These are phyloP conservation scores for Theobroma grandiflorum DNA, from an alignment of 441 rosid species.

Conservation along the genomic window DNA sequence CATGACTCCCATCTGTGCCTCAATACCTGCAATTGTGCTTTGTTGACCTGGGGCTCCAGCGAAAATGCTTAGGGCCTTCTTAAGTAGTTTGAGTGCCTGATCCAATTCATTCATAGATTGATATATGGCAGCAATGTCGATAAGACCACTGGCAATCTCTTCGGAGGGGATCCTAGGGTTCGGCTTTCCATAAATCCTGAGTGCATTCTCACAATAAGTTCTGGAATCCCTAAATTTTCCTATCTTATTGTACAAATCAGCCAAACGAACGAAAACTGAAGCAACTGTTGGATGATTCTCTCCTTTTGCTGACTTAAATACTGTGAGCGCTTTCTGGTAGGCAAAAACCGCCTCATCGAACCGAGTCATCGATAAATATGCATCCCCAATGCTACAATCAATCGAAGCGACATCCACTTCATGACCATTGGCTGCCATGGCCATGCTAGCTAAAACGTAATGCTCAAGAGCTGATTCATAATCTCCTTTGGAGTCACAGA, in stretches of 20 bases:
- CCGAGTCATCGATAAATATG: conserved; percentile 78
- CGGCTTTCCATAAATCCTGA: conserved; percentile 69
- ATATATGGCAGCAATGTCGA: conserved; percentile 85
- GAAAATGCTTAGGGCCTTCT: conserved; percentile 68
- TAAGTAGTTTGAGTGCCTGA: conserved; percentile 67
- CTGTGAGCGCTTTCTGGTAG: conserved; percentile 87
- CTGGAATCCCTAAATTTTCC: conserved; percentile 85
- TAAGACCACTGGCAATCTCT: conserved; percentile 82
- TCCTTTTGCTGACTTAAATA: conserved; percentile 76
- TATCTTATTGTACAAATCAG: conserved; percentile 79
- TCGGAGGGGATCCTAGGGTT: conserved; percentile 71
- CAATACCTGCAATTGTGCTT: conserved; percentile 84
- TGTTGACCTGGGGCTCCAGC: conserved; percentile 76
- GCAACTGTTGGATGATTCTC: conserved; percentile 88
- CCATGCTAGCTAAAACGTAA: conserved; percentile 85
- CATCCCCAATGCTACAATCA: conserved; percentile 94
- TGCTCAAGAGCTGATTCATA: conserved; percentile 87
- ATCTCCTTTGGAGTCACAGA: conserved; percentile 81
- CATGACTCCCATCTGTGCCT: conserved; percentile 92
- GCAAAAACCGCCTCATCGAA: conserved; percentile 88
- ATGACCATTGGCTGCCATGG: conserved; percentile 75
- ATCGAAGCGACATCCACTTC: conserved; percentile 78
- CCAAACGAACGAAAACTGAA: conserved; percentile 80
- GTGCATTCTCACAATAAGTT: conserved; percentile 87
- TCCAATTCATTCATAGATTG: conserved; percentile 87